Base-by-base conservation (phyloP, 2,329 filamentous ascomycete genomes). In the Blastomyces emzantsi region DNA sequence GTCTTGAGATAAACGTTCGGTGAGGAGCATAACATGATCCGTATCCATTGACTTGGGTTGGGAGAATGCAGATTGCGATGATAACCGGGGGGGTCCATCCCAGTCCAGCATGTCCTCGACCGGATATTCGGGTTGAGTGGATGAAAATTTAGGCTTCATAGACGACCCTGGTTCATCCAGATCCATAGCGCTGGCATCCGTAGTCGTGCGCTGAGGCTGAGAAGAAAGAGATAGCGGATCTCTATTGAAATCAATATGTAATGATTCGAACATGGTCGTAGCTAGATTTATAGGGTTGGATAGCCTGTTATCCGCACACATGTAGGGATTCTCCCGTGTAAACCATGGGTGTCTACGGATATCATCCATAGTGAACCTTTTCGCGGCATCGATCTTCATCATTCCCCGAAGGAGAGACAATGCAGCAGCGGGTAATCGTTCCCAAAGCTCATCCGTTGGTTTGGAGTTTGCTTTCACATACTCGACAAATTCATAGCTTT, bases 341-440 rank as follows among this genome's bases (percentile, higher is more conserved):
- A 91, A 97, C 94, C 94, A 99, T 1, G 92, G 93, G 76, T 99
- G 94, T 67, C 90, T 87, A 65, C 91, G 89, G 67, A 99, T 88
- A 70, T 92, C 87, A 60, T 90, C 84, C 68, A 97, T 88, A n/a
- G 85, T 87, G 78, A 97, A 97, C 52, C 94, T 87, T 67, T 84
- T 86, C 6, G 74, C 73, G 0, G 89, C 81, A 63, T 96, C 87
- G 63, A 97, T 80, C 67, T 86, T 90, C 82, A 99, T 89, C 91
- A 99, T 97, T 63, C 92, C 94, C 62, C 93, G 86, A 45, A 99
- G 82, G 28, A 99, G 79, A 3, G 92, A 96, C 39, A 94, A 75
- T 1, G 89, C 87, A 25, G 89, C 85, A 0, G 81, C 63, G 0
- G 93, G 92, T 25, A 97, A 78, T 63, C 87, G 86, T 67, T 85